Conservation (phyloP, 192 early-diverging fungal species). For the Backusella tuberculispora region DNA sequence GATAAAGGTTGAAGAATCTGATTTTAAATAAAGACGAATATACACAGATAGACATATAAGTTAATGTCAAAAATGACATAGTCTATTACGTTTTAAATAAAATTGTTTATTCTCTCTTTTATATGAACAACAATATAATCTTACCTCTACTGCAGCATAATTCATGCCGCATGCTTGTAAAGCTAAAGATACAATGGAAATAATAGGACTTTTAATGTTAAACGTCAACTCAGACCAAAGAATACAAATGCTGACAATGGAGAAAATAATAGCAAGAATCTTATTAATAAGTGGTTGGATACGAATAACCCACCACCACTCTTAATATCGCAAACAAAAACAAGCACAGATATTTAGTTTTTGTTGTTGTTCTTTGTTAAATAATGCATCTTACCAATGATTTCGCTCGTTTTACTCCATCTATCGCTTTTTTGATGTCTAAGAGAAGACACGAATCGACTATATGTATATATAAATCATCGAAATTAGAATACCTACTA, state of each 20-base stretch:
- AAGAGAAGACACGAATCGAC: constrained; percentile 8
- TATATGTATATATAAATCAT: neutral
- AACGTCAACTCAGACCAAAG: constrained; percentile 97
- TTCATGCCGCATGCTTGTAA: constrained; percentile 55
- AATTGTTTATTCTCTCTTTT: neutral
- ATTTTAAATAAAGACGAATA: constrained; percentile 92
- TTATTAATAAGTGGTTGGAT: constrained; percentile 70
- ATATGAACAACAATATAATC: neutral
- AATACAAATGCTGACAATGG: constrained; percentile 66
- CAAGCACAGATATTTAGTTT: neutral
- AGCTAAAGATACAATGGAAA: constrained; percentile 76
- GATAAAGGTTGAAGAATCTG: constrained; percentile 86
- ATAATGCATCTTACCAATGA: neutral
- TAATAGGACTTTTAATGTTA: constrained; percentile 62
- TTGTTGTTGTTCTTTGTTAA: neutral
- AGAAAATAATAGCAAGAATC: constrained; percentile 59
- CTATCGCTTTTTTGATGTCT: neutral
- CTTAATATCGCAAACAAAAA: constrained; percentile 38
- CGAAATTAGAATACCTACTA: neutral
- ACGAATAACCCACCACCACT: constrained; percentile 88
- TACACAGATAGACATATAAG: constrained; percentile 93
- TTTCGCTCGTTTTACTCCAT: neutral
- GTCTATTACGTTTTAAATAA: constrained; percentile 52
- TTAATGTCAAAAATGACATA: constrained; percentile 73
- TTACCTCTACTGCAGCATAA: constrained; percentile 67